Evolutionary conservation across 305 asterid genomes (phyloP), one percentile per base, ranked within the genome.

Genomic region (Fraxinus angustifolia): DNA sequence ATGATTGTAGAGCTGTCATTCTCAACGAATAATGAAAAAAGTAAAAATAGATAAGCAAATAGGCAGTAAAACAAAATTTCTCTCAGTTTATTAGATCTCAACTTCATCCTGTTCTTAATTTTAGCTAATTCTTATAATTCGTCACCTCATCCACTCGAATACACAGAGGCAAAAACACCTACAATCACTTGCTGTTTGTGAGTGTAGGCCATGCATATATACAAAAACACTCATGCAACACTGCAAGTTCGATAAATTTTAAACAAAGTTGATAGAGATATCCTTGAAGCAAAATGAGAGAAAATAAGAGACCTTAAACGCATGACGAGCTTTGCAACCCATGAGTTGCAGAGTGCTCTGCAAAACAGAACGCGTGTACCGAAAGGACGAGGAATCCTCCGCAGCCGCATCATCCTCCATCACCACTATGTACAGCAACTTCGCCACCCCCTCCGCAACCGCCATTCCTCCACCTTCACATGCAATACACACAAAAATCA

Each of bases 301-400:
- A 77, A 48, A 6, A n/a, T 62, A 4, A 62, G 67, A 50, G 58
- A 90, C 99, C 98, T 94, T 96, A 81, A 94, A 96, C 76, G 98
- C 95, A 81, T 96, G 99, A 56, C 99, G 93, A 75, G 99, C 87
- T 83, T 94, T 96, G 91, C 99, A 96, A 12, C 99, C 99, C 89
- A 96, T 96, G 85, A 94, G 93, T 81, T 94, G 98, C 87, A 96
- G 90, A 86, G 98, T 86, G 79, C 93, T 96, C 92, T 96, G 98
- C 81, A 96, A 85, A 42, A 96, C 92, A 17, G 97, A 92, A 28
- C 99, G 97, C 85, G 98, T 91, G 84, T 96, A 96, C 65, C 98
- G 90, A 77, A 92, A 94, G 79, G 95, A 89, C 78, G 86, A 74
- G 70, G 85, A 76, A 36, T 86, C 90, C 77, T 28, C 87, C 42